A percentile compares a stretch with the other conserved stretches of the same genome.
Evolutionary conservation across 495 filamentous ascomycete genomes (phyloP).

Genomic region (Poronia punctata): DNA sequence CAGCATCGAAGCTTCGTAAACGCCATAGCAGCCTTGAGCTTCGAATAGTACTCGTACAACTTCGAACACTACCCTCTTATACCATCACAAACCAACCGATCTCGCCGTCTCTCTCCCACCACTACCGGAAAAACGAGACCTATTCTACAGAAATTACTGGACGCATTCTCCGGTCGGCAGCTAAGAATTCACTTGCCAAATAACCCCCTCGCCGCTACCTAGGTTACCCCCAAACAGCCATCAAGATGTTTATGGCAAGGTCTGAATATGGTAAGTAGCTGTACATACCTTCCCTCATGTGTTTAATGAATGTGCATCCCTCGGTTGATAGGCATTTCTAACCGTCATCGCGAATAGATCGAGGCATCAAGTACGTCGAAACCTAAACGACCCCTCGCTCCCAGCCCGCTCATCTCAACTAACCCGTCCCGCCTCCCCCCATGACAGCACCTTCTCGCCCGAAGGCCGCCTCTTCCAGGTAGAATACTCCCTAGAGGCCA

Average conservation of each 20-base stretch:
- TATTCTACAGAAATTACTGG: no score
- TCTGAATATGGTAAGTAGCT: conserved; percentile 85
- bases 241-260: conserved; percentile 98
- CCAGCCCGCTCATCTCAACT: conserved; percentile 3
- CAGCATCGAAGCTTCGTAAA: conserved; percentile 25
- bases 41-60: conserved; percentile 11
- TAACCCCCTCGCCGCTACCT: conserved; percentile 11
- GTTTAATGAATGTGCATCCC: conserved; percentile 22
- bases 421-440: conserved; percentile 15
- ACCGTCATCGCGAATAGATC: conserved; percentile 60
- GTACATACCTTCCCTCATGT: not conserved
- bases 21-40: conserved; percentile 29
- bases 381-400: conserved; percentile 3
- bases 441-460: conserved; percentile 90
- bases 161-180: no score
- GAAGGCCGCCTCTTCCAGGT: conserved; percentile 99
- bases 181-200: no score
- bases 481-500: conserved; percentile 99
- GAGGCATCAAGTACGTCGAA: conserved; percentile 87
- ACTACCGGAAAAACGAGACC: no score
- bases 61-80: conserved; percentile 9
- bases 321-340: not conserved
- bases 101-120: conserved; percentile 3
- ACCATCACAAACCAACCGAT: conserved; percentile 14
- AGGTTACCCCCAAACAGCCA: conserved; percentile 22